Evolutionary conservation across 345 rosid species (phyloP), one percentile per base, ranked within the genome.

Genomic region (Pugionium cornutum): DNA sequence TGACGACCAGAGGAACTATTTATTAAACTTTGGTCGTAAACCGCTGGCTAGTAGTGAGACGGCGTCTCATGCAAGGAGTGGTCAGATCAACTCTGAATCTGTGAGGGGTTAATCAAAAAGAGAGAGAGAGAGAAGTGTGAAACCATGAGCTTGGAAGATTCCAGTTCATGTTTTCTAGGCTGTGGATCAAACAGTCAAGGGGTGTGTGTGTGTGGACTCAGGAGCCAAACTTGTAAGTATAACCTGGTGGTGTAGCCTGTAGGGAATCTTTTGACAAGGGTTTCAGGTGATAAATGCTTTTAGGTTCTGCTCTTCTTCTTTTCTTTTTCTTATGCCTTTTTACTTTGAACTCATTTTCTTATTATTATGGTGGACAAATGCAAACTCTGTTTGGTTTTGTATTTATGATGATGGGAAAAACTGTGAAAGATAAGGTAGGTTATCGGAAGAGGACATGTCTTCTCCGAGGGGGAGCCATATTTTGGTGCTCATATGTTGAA

Each of bases 1-100:
- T 39, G 96, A 89, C 32, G 60, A 56, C 62, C 98, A 95, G 83
- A 76, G 86, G 79, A 91, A 89, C 75, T 85, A 77, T 45, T 79
- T 95, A 70, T 70, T 85, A 52, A 83, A 79, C 66, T 91, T 91
- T 68, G 90, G 95, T 51, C 95, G 82, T 69, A 89, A 80, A 47
- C 82, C 91, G 0, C 72, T 77, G 52, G 76, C 83, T 5, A 54
- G 67, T 11, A 76, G 79, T 18, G 88, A 75, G 57, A 63, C 84
- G 28, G 69, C 58, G 41, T 68, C 83, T 8, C 84, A 71, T 77
- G 75, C 80, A 40, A 83, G 84, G 27, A 65, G 59, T 58, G 75
- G 81, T 63, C 92, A 71, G 46, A 79, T 75, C n/a, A 88, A 75
- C 75, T 84, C 97, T 0, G 97, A 90, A 71, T 86, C 87, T 18